A percentile compares a stretch with the other conserved stretches of the same genome.
These are phyloP conservation scores for Microsporum ferrugineum DNA, from an alignment of 2,329 filamentous ascomycete species.

Conservation along the genomic window DNA sequence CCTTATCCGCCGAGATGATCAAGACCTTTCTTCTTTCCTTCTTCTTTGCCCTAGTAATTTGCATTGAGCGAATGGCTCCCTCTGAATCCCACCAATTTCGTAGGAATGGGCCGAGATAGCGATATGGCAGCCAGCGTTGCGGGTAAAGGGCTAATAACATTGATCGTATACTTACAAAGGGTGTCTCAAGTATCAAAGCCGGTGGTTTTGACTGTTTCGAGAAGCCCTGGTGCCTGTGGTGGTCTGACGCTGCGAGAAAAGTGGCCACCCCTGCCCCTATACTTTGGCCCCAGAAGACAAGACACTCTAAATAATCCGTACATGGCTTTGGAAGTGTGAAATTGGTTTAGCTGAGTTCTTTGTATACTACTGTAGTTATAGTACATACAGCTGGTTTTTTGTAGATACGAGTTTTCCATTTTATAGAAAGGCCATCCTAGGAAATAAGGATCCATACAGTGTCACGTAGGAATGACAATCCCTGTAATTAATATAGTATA, in stretches of 20 bases:
- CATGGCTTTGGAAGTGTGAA: too few species aligned
- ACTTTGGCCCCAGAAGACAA: conserved; percentile 15
- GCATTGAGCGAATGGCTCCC: conserved; percentile 31
- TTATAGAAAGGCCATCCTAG: too few species aligned
- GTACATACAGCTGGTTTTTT: too few species aligned
- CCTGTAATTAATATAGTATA: too few species aligned
- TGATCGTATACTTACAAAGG: conserved; percentile 57
- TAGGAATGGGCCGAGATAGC: conserved; percentile 61
- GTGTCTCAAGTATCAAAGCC: conserved; percentile 60
- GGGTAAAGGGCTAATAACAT: conserved; percentile 66
- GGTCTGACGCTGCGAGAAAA: conserved; percentile 39
- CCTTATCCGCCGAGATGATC: conserved; percentile 32
- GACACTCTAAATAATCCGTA: too few species aligned
- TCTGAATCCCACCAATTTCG: conserved; percentile 47
- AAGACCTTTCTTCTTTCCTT: conserved; percentile 23
- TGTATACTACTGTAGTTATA: too few species aligned
- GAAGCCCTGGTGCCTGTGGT: conserved; percentile 19
- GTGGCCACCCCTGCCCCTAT: conserved; percentile 57
- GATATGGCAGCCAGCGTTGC: conserved; percentile 68
- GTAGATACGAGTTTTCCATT: too few species aligned
- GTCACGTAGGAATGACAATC: too few species aligned
- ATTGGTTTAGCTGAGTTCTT: too few species aligned
- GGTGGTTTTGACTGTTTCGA: conserved; percentile 19
- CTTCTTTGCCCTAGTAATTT: neutral
- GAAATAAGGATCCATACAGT: too few species aligned